These are phyloP conservation scores for Starmerella bombi DNA, from an alignment of 805 yeast species.

Conservation along the genomic window DNA sequence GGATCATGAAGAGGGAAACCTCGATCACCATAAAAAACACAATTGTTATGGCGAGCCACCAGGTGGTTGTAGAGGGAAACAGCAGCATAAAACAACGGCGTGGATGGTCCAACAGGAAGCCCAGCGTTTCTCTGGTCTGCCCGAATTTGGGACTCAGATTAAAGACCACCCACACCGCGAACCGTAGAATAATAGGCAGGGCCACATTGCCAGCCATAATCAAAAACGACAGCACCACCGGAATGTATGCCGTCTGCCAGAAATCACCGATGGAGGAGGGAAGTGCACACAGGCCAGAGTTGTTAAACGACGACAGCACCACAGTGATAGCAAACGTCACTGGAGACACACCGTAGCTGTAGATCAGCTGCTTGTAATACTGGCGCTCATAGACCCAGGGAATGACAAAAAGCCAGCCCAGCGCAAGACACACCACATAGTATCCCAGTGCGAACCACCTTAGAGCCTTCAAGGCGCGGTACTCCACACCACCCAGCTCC, in stretches of 20 bases:
- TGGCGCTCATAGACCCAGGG: constrained; percentile 35
- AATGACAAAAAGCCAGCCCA: constrained; percentile 36
- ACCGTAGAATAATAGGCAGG: constrained; percentile 71
- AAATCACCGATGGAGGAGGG: constrained; percentile 69
- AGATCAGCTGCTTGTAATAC: constrained; percentile 26
- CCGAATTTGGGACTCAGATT: constrained; percentile 47
- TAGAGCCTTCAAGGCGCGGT: constrained; percentile 70
- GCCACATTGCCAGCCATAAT: constrained; percentile 91
- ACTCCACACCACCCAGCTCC: constrained; percentile 95
- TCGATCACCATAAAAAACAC: constrained; percentile 63
- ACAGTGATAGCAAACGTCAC: constrained; percentile 93
- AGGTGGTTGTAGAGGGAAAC: constrained; percentile 85
- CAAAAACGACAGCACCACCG: constrained; percentile 52
- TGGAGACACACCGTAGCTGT: constrained; percentile 50
- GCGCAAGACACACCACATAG: constrained; percentile 63
- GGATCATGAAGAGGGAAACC: constrained; percentile 60
- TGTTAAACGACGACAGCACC: constrained; percentile 66
- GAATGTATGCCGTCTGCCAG: constrained; percentile 47
- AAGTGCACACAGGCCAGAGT: constrained; percentile 70
- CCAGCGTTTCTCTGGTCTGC: constrained; percentile 50
- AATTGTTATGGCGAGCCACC: constrained; percentile 74
- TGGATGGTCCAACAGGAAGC: constrained; percentile 85
- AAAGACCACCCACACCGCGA: constrained; percentile 67
- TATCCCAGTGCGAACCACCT: constrained; percentile 42
- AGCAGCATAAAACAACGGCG: constrained; percentile 89